Evolutionary conservation across 192 early-diverging fungal species (phyloP).

Genomic region (Coemansia sp.): DNA sequence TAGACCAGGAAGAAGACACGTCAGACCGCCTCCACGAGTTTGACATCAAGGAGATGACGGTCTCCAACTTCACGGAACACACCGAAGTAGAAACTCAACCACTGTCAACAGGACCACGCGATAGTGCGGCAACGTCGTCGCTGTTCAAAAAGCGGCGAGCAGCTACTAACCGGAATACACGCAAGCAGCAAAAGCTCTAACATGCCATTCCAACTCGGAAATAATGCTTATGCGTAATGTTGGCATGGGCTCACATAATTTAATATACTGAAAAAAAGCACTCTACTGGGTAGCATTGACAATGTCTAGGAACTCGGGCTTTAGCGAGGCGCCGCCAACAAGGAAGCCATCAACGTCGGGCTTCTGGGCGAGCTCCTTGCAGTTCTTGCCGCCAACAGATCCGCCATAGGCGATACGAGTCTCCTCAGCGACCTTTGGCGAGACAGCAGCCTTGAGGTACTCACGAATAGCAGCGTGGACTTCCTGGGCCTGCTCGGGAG

Average conservation of each 20-base stretch:
- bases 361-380: slow-evolving; percentile 75
- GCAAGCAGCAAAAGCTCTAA: slow-evolving; percentile 32
- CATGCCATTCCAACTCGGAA: neutral
- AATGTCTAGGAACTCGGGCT: slow-evolving; percentile 82
- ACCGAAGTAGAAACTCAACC: neutral
- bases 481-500: slow-evolving; percentile 95
- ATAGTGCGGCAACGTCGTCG: neutral
- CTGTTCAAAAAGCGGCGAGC: slow-evolving; percentile 47
- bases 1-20: slow-evolving; percentile 30
- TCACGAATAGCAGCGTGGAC: slow-evolving; percentile 84
- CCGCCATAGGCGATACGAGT: slow-evolving; percentile 98
- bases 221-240: neutral
- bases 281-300: slow-evolving; percentile 46
- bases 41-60: slow-evolving; percentile 40
- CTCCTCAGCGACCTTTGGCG: slow-evolving; percentile 75
- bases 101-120: neutral
- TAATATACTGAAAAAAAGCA: neutral
- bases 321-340: slow-evolving; percentile 97
- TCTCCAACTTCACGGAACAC: neutral
- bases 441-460: slow-evolving; percentile 86
- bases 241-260: neutral
- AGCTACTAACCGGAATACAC: slow-evolving; percentile 25
- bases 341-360: slow-evolving; percentile 98
- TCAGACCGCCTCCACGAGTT: slow-evolving; percentile 13
- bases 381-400: slow-evolving; percentile 89